Conservation (phyloP, 129 eudicot genomes). For the Mikania micrantha region DNA sequence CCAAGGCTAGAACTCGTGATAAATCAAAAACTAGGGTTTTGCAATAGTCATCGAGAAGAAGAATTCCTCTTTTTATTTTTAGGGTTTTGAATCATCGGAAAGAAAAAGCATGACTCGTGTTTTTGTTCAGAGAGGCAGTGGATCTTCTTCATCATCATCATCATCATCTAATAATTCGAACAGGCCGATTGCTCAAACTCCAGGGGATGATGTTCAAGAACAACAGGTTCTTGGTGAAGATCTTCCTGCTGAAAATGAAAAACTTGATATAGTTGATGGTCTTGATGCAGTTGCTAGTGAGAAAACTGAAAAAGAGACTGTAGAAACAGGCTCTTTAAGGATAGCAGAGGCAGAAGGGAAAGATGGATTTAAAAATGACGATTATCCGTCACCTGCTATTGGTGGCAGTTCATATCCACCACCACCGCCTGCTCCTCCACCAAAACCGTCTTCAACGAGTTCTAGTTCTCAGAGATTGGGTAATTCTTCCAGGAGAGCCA, state of each 20-base stretch:
- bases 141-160: conserved; percentile 49
- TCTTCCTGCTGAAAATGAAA: conserved; percentile 28
- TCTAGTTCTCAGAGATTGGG: conserved; percentile 39
- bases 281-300: conserved; percentile 25
- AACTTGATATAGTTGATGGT: conserved; percentile 18
- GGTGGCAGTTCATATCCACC: conserved; percentile 65
- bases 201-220: conserved; percentile 49
- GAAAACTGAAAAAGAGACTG: conserved; percentile 27
- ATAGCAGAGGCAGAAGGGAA: conserved; percentile 22
- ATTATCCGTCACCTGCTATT: conserved; percentile 24
- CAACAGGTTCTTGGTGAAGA: conserved; percentile 50
- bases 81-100: conserved; percentile 17
- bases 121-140: conserved; percentile 79
- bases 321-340: conserved; percentile 35
- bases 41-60: conserved; percentile 26
- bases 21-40: conserved; percentile 52
- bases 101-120: conserved; percentile 68
- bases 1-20: conserved; percentile 89
- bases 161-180: conserved; percentile 25
- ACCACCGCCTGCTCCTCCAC: conserved; percentile 95
- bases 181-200: conserved; percentile 35
- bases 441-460: conserved; percentile 49
- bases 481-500: conserved; percentile 54
- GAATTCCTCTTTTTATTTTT: conserved; percentile 6
- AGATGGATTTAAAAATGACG: conserved; percentile 24